Conservation (phyloP, 345 rosid genomes). For the Diplotaxis tenuifolia region DNA sequence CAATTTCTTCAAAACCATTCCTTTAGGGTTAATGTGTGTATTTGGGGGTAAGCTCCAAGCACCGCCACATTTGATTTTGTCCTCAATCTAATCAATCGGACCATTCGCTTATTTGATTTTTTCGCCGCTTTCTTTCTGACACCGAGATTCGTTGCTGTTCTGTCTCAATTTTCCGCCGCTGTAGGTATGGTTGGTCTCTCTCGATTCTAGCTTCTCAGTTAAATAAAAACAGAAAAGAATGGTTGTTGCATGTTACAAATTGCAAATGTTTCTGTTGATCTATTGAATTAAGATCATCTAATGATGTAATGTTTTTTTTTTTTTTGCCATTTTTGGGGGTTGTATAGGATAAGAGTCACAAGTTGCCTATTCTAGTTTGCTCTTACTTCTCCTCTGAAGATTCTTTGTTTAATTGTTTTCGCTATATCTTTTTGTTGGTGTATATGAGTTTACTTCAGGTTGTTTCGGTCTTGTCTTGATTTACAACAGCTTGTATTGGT, state of each 20-base stretch:
- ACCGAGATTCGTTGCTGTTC: conserved; percentile 3
- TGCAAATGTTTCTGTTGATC: conserved; percentile 2
- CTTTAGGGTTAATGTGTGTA: conserved; percentile 24
- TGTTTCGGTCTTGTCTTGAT: neutral
- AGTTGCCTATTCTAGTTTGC: conserved; percentile 6
- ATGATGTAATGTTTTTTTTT: neutral
- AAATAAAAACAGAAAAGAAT: neutral
- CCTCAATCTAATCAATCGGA: conserved; percentile 7
- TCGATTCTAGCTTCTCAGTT: neutral
- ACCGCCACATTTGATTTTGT: conserved; percentile 11
- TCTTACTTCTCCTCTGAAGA: neutral
- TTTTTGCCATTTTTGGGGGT: conserved; percentile 5
- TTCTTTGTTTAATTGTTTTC: neutral
- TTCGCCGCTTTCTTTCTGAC: neutral
- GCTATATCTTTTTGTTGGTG: neutral
- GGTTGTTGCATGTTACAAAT: conserved; percentile 24
- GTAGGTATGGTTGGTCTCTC: conserved; percentile 11
- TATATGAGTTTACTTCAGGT: neutral
- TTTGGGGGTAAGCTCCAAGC: conserved; percentile 13
- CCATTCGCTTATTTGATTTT: neutral
- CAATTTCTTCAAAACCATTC: neutral
- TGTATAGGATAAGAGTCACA: neutral
- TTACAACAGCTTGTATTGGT: too few species aligned
- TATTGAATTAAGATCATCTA: neutral
- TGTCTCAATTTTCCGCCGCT: neutral